Evolutionary conservation across 345 rosid genomes (phyloP).

Genomic region (Eucalyptus regnans): DNA sequence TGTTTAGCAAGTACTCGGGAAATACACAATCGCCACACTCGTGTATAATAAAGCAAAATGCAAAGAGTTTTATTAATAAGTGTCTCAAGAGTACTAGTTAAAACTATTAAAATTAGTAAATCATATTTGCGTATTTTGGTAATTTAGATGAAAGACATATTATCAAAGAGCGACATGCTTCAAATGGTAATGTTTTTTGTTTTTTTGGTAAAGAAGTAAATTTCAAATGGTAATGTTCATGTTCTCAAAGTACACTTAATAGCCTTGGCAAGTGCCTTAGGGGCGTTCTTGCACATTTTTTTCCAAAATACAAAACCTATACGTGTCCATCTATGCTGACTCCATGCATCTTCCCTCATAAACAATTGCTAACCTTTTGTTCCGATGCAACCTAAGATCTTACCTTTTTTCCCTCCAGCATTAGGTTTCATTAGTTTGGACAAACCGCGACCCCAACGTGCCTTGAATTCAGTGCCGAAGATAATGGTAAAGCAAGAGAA

Average conservation of each 20-base stretch:
- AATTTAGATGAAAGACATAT: background rate
- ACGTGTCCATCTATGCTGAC: background rate
- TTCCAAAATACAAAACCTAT: background rate
- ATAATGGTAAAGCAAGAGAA: background rate
- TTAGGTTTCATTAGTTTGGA: background rate
- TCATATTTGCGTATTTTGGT: background rate
- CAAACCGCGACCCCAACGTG: background rate
- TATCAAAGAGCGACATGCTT: background rate
- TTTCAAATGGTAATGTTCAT: background rate
- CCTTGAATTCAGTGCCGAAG: background rate
- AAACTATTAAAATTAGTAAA: background rate
- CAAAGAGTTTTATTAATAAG: rapidly evolving
- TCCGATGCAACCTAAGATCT: background rate
- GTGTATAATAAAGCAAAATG: background rate
- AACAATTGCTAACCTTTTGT: background rate
- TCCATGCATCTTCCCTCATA: background rate
- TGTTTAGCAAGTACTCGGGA: background rate
- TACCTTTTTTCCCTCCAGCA: background rate
- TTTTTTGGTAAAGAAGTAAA: no score
- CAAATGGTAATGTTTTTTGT: background rate
- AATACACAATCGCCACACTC: background rate
- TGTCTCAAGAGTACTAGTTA: background rate
- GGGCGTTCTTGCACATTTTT: background rate
- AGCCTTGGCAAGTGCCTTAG: background rate
- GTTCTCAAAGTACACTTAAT: background rate